Conservation (phyloP, 768 basidiomycete genomes). For the Royoungia palumana region DNA sequence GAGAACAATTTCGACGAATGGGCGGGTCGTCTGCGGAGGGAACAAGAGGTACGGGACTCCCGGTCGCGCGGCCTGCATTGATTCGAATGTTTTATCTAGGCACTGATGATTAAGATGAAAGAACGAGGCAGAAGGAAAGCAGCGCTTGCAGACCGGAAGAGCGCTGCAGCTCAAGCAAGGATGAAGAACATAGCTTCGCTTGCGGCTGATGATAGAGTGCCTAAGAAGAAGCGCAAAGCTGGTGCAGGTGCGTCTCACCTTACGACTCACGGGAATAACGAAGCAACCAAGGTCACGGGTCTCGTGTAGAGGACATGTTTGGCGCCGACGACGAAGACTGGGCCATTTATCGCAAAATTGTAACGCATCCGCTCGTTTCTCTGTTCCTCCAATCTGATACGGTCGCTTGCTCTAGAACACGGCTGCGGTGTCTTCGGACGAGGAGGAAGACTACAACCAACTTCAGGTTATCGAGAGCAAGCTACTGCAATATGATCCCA, state of each 20-base stretch:
- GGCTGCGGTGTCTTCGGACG: slow-evolving; percentile 72
- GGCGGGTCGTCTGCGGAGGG: slow-evolving; percentile 65
- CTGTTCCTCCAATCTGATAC: neutral
- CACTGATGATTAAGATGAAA: slow-evolving; percentile 79
- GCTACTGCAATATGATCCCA: slow-evolving; percentile 78
- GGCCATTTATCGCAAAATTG: slow-evolving; percentile 97
- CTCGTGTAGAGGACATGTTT: slow-evolving; percentile 76
- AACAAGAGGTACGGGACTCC: slow-evolving; percentile 67
- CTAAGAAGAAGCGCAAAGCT: slow-evolving; percentile 83
- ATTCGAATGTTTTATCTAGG: slow-evolving; percentile 43
- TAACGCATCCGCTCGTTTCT: slow-evolving; percentile 34
- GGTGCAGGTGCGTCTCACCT: slow-evolving; percentile 57
- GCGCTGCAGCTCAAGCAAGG: slow-evolving; percentile 88
- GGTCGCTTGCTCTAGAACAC: slow-evolving; percentile 49
- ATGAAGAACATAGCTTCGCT: slow-evolving; percentile 96
- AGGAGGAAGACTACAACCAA: slow-evolving; percentile 78
- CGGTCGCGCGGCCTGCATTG: neutral
- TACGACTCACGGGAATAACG: neutral
- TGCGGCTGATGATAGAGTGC: slow-evolving; percentile 79
- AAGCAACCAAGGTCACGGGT: slow-evolving; percentile 2
- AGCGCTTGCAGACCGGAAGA: slow-evolving; percentile 87
- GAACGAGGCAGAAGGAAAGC: slow-evolving; percentile 76
- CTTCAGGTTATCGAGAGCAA: slow-evolving; percentile 76
- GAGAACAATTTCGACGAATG: slow-evolving; percentile 68
- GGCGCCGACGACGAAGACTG: slow-evolving; percentile 95